Evolutionary conservation across 768 basidiomycete genomes (phyloP), one percentile per base, ranked within the genome.

Genomic region (Russula dissimulans): DNA sequence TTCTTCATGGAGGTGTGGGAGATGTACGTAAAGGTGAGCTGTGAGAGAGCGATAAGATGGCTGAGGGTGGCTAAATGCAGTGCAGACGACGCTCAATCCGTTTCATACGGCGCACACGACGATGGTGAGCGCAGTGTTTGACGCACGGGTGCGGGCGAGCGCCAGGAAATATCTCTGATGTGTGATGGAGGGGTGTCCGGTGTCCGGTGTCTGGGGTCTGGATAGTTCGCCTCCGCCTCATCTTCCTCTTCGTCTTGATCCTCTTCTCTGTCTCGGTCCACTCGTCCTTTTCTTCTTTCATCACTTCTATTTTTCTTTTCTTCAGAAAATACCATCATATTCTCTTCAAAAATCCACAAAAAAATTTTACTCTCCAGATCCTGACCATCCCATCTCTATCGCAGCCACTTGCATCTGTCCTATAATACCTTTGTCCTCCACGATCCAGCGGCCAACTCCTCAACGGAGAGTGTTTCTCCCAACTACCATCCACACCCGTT

Each of bases 1-100:
- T 99, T 99, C 78, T 89, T 99, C 69, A 83, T 82, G 68, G 97
- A 98, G 9, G 86, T 95, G 32, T 99, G 97, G 95, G 97, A 99
- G 78, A 68, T 89, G 67, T 98, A 95, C 75, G 83, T 95, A 50
- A 99, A 99, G 86, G 97, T 94, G 65, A 65, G 79, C 39, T 15
- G 29, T 0, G 1, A 3, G 14, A 5, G 3, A 4, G 1, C 1
- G 12, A 4, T 2, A 1, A 6, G 3, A 8, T 8, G n/a, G n/a
- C 11, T 34, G 45, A 26, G 44, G n/a, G n/a, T 64, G 64, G 46
- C 7, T 29, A n/a, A 32, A 9, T 6, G 32, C 6, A 8, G 32
- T 9, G 15, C 74, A 95, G 94, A 85, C 89, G 61, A 79, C 83
- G 76, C 57, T 97, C 73, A 99, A 97, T 68, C 95, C 97, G n/a